Conservation (phyloP, 1,139 yeast species). For the Suhomyces bribrorum region DNA sequence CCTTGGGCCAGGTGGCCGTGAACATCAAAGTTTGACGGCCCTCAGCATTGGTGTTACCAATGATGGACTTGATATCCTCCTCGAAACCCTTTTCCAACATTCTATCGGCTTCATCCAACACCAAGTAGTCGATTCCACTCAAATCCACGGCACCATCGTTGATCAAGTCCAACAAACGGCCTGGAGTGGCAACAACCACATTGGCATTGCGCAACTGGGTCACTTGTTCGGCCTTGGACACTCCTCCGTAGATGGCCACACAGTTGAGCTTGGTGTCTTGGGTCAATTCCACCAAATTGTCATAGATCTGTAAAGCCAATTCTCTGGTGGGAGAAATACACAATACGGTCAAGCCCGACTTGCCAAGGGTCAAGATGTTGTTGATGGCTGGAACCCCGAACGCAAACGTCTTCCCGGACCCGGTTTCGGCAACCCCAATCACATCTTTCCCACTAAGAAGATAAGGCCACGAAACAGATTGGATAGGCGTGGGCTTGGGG, state of each 20-base stretch:
- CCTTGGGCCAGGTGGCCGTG: conserved; percentile 89
- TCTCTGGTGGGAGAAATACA: conserved; percentile 97
- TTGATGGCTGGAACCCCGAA: conserved; percentile 97
- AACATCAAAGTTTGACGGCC: conserved; percentile 84
- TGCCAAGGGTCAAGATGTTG: conserved; percentile 49
- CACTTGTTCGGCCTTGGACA: conserved; percentile 90
- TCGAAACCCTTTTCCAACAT: conserved; percentile 97
- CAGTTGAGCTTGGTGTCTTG: conserved; percentile 59
- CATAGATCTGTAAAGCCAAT: conserved; percentile 90
- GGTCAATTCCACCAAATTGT: conserved; percentile 72
- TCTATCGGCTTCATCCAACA: conserved; percentile 96
- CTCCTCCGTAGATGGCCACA: conserved; percentile 96
- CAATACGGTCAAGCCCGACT: conserved; percentile 67
- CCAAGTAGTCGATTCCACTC: conserved; percentile 69
- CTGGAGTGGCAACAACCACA: conserved; percentile 95
- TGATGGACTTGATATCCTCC: conserved; percentile 86
- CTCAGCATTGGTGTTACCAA: conserved; percentile 50
- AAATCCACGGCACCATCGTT: conserved; percentile 85
- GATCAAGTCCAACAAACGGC: conserved; percentile 86
- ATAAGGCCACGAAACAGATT: conserved; percentile 96
- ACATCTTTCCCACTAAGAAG: conserved; percentile 80
- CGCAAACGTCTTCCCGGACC: conserved; percentile 96
- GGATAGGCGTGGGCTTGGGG: conserved; percentile 94
- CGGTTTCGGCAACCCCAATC: conserved; percentile 97
- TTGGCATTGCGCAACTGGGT: conserved; percentile 61